phyloP scores from a whole-genome alignment of 306 rosid genomes.

The Dalbergia cochinchinensis region DNA sequence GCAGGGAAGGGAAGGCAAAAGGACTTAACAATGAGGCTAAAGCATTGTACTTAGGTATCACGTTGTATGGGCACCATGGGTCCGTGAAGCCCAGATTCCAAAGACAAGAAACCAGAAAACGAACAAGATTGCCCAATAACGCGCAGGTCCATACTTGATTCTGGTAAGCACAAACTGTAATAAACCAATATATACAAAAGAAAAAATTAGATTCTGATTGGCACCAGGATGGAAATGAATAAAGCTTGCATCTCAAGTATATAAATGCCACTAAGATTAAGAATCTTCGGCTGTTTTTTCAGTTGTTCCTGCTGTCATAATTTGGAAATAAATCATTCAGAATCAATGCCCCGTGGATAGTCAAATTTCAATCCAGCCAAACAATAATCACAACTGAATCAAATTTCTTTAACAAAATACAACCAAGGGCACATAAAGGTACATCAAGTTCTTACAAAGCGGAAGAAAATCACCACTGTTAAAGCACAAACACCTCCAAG shows the following conservation, averaged over 20 bases:
- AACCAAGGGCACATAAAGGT: conserved; percentile 35
- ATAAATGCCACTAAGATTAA: conserved; percentile 31
- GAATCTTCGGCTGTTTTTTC: conserved; percentile 30
- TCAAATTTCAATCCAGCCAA: conserved; percentile 33
- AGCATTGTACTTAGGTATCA: conserved; percentile 49
- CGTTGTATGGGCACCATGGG: conserved; percentile 76
- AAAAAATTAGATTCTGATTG: conserved; percentile 37
- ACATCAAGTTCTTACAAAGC: conserved; percentile 76
- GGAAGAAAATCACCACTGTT: conserved; percentile 92
- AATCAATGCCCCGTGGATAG: neutral
- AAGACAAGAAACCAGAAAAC: conserved; percentile 99
- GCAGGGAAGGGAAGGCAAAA: neutral
- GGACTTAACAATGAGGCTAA: conserved; percentile 17
- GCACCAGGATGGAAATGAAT: conserved; percentile 1
- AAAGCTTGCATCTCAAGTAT: neutral
- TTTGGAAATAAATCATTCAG: conserved; percentile 30
- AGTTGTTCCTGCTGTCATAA: conserved; percentile 11
- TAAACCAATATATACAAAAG: conserved; percentile 41
- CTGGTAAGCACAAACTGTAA: conserved; percentile 96
- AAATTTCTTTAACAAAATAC: conserved; percentile 29
- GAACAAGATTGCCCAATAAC: conserved; percentile 97
- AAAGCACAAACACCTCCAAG: conserved; percentile 98
- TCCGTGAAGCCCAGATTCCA: conserved; percentile 98
- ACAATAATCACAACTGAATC: conserved; percentile 33
- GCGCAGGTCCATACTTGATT: conserved; percentile 97